These are phyloP conservation scores for Coffea canephora DNA, from an alignment of 257 asterid species.

Conservation along the genomic window DNA sequence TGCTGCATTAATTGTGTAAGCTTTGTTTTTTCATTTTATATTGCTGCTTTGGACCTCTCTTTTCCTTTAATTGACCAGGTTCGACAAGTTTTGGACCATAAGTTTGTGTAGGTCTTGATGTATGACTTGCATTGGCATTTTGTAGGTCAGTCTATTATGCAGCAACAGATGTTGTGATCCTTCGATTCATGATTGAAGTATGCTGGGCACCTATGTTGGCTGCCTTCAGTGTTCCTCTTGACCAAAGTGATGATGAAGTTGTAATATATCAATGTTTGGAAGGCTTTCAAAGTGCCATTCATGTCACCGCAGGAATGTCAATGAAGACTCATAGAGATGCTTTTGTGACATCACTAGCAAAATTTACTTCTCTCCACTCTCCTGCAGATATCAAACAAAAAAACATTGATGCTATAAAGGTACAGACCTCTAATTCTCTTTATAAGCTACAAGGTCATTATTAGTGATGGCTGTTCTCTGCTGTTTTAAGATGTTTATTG, in stretches of 20 bases:
- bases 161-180: slow-evolving; percentile 90
- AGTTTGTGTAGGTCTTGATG: slow-evolving; percentile 21
- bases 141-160: slow-evolving; percentile 96
- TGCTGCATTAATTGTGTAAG: background rate
- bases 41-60: background rate
- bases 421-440: slow-evolving; percentile 3
- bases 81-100: background rate
- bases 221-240: slow-evolving; percentile 99
- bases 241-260: slow-evolving; percentile 81
- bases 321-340: slow-evolving; percentile 99
- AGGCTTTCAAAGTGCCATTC: slow-evolving; percentile 85
- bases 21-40: background rate
- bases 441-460: background rate
- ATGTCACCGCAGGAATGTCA: slow-evolving; percentile 96
- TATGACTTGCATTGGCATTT: slow-evolving; percentile 31
- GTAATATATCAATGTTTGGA: slow-evolving; percentile 79
- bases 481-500: background rate
- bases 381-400: slow-evolving; percentile 96
- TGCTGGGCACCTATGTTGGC: slow-evolving; percentile 99
- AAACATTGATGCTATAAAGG: slow-evolving; percentile 98
- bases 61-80: background rate
- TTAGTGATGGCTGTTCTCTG: background rate
- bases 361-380: slow-evolving; percentile 95
- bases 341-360: slow-evolving; percentile 91
- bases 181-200: slow-evolving; percentile 95